Evolutionary conservation across 2,329 filamentous ascomycete genomes (phyloP), one percentile per base, ranked within the genome.

Genomic region (Cladophialophora psammophila): DNA sequence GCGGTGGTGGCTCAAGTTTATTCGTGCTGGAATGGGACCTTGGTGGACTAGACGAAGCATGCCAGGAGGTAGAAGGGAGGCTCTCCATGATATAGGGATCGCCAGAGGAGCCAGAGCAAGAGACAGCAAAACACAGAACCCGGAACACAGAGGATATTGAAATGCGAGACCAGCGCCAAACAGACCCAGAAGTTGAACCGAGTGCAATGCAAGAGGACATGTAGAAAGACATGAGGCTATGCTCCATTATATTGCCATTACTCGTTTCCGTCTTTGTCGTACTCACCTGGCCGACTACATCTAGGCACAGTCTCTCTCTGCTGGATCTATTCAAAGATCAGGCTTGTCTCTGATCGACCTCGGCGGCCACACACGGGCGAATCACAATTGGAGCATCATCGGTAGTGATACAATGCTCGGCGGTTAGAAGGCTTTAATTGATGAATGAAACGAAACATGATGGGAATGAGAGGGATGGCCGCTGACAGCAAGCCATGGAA

Each of bases 1-100:
- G 45, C 3, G 60, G 64, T 32, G 60, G 55, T 61, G 59, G 59
- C 13, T 61, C 59, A 2, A 61, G 45, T 40, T 69, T 69, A n/a
- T 36, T 57, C 20, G 60, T 61, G 59, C 64, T 66, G 9, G 62
- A 64, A 9, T 32, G 56, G 35, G 68, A 60, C 18, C 48, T 57
- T 34, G 60, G 8, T 10, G 54, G 42, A 15, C 57, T 62, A 31
- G 65, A 40, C 55, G 35, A 61, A 15, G n/a, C 7, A 65, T 32
- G 66, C 34, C 15, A 58, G 35, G 55, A 62, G 12, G 63, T 53
- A 4, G 68, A 56, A 34, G 40, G 12, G 38, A 9, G 40, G 26
- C 50, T 60, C 38, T 63, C 68, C 63, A 67, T 67, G 62, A 53
- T 57, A 35, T 18, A 12, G 15, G 31, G 12, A 45, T 60, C 20